Evolutionary conservation across 2,329 filamentous ascomycete genomes (phyloP).

Genomic region (Fusarium nurragi): DNA sequence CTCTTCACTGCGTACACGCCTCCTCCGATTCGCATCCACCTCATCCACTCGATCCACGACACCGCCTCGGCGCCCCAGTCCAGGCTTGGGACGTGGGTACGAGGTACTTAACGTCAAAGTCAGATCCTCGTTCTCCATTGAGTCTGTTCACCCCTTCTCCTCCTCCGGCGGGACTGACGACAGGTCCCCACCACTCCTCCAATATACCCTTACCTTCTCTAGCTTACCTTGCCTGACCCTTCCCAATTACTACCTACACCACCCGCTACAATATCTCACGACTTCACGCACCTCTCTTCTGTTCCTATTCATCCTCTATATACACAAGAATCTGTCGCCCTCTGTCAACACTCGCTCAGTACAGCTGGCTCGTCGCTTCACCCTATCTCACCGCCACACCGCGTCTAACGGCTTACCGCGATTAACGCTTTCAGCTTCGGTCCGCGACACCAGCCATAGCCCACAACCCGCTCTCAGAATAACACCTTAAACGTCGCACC

Average conservation of each 20-base stretch:
- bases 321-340: constrained; percentile 23
- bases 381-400: constrained; percentile 12
- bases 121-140: constrained; percentile 36
- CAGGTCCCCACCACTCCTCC: constrained; percentile 41
- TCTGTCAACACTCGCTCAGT: constrained; percentile 37
- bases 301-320: constrained; percentile 26
- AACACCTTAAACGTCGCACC: constrained; percentile 17
- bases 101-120: constrained; percentile 37
- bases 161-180: constrained; percentile 35
- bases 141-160: constrained; percentile 34
- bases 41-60: constrained; percentile 44
- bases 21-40: constrained; percentile 35
- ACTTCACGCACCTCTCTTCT: constrained; percentile 36
- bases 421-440: constrained; percentile 32
- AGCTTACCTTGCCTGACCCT: constrained; percentile 38
- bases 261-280: constrained; percentile 38
- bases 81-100: constrained; percentile 41
- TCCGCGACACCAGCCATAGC: constrained; percentile 20
- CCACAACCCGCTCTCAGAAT: constrained; percentile 28
- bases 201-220: constrained; percentile 42
- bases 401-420: constrained; percentile 30
- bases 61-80: constrained; percentile 43
- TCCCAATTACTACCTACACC: constrained; percentile 41
- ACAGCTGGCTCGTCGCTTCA: constrained; percentile 25
- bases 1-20: constrained; percentile 26